A percentile compares a stretch with the other conserved stretches of the same genome.
phyloP scores from a whole-genome alignment of 345 rosid genomes.

The Rhodomyrtus tomentosa region DNA sequence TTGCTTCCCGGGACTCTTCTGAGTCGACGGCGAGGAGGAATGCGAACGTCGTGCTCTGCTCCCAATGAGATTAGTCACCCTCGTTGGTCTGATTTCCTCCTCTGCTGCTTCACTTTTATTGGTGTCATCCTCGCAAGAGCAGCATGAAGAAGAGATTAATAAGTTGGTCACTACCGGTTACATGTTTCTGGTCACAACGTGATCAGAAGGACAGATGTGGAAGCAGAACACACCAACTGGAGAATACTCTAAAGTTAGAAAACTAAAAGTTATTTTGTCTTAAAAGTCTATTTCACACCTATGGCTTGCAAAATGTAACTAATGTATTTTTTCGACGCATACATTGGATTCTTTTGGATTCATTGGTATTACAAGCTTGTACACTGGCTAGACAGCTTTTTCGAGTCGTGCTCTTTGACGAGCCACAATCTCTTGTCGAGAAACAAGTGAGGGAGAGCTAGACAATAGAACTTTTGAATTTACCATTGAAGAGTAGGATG shows the following conservation, averaged over 20 bases:
- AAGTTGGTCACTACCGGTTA: background rate
- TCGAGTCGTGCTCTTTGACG: background rate
- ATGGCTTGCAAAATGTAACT: background rate
- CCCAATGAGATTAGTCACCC: slow-evolving; percentile 3
- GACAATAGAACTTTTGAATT: background rate
- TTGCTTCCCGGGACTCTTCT: slow-evolving; percentile 3
- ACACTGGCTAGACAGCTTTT: background rate
- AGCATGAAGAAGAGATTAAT: background rate
- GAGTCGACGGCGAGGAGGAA: slow-evolving; percentile 22
- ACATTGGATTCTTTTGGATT: background rate
- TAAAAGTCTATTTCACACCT: background rate
- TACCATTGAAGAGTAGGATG: background rate
- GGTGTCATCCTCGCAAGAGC: background rate
- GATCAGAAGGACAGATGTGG: background rate
- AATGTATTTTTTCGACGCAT: background rate
- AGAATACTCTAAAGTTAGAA: background rate
- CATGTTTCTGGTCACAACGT: background rate
- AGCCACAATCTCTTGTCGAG: background rate
- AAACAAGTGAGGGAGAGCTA: background rate
- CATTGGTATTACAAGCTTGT: background rate
- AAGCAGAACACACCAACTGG: background rate
- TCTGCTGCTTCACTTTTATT: background rate
- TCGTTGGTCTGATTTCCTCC: slow-evolving; percentile 17
- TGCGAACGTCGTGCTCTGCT: slow-evolving; percentile 18
- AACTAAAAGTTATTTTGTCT: background rate